Evolutionary conservation across 192 early-diverging fungal species (phyloP), one percentile per base, ranked within the genome.

Genomic region (Linnemannia exigua): DNA sequence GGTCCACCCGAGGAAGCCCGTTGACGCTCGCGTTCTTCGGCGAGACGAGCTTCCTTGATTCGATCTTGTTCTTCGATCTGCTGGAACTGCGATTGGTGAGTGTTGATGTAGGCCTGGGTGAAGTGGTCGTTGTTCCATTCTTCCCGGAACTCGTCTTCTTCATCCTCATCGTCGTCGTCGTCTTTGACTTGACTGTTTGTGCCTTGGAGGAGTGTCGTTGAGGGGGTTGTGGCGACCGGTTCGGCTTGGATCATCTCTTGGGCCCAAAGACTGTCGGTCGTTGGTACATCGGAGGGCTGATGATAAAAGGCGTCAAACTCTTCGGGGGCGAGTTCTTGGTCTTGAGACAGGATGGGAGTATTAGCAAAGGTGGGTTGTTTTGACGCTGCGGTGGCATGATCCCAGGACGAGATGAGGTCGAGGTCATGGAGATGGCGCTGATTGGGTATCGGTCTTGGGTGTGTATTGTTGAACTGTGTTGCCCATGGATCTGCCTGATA

Each of bases 91-190:
- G 70, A 72, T 36, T 76, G 78, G 47, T 86, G 84, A 20, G 52
- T 77, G 37, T 79, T 80, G 67, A 86, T 86, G 38, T 86, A 86
- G 20, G 84, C 79, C 31, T 80, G 78, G 3, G 84, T 86, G 38
- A 86, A 86, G 63, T 86, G 48, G 20, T 86, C 84, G 19, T 86
- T 86, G 44, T 51, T 86, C 84, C 84, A 86, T 33, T 86, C 84
- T 63, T 86, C 84, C 35, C 84, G 47, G 38, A 77, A 86, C 51
- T 86, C 84, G 35, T 86, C 84, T 9, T 76, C 79, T 1, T 80
- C 84, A 4, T 86, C 84, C 0, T 79, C 77, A 0, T 78, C 77
- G 4, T 72, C 75, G 1, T 54, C 58, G 25, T 75, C 41, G 22
- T 54, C 58, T 20, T 75, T 33, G 22, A 25, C 14, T 63, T 63